Conservation (phyloP, 345 rosid genomes). For the Angophora floribunda region DNA sequence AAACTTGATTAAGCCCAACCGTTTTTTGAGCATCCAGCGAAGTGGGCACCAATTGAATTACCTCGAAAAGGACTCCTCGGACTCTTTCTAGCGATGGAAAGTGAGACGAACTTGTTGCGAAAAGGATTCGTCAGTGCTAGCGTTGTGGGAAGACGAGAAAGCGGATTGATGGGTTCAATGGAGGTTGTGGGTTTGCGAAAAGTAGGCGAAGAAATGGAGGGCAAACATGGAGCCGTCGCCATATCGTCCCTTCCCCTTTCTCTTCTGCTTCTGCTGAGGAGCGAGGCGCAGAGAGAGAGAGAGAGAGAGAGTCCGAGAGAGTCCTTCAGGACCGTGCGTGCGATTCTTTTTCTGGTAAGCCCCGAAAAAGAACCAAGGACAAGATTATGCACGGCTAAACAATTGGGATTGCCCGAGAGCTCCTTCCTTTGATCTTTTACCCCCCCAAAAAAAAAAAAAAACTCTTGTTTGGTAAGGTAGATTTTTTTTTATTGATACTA, state of each 20-base stretch:
- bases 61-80: constrained; percentile 36
- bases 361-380: not conserved
- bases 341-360: not conserved
- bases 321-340: not conserved
- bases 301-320: not conserved
- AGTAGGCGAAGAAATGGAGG: constrained; percentile 11
- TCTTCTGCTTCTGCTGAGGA: not conserved
- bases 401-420: not conserved
- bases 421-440: not conserved
- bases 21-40: not conserved
- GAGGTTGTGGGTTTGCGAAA: not conserved
- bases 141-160: constrained; percentile 14
- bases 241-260: constrained; percentile 6
- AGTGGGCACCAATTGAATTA: constrained; percentile 5
- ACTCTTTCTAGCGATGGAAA: constrained; percentile 25
- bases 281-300: not conserved
- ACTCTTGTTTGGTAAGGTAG: not conserved
- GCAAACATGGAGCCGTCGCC: constrained; percentile 22
- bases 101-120: constrained; percentile 13
- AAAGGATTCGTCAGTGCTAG: constrained; percentile 1
- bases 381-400: not conserved
- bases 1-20: not conserved
- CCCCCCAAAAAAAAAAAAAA: not conserved
- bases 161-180: not conserved
- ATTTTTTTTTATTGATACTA: not conserved